Evolutionary conservation across 148 eudicot species (phyloP), one percentile per base, ranked within the genome.

Genomic region (Tetragonia tetragonoides): DNA sequence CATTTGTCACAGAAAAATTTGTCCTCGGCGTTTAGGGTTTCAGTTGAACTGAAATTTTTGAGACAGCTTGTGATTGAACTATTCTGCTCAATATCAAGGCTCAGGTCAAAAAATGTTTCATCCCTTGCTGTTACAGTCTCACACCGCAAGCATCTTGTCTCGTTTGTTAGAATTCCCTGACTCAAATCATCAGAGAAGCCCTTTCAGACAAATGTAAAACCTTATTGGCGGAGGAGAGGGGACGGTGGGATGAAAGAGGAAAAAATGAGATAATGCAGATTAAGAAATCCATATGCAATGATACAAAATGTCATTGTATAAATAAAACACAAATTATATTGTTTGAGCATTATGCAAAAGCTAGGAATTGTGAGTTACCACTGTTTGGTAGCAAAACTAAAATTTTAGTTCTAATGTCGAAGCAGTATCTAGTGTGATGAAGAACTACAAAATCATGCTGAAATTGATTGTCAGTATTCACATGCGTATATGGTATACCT

Each of bases 41-140:
- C 98, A 16, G 94, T 93, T 24, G 98, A 91, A 66, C 98, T 91
- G 56, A 93, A 93, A 78, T 93, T 92, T 86, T 88, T 90, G 28
- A 92, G 86, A 83, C 97, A 92, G 72, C 97, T 90, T 11, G 97
- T 90, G 70, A 92, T 87, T 34, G 97, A 92, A 86, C 91, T 90
- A 70, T 90, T 92, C 86, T 92, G 97, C 84, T 92, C 97, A 70
- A 92, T 92, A 81, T 92, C 97, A 83, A 92, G 89, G 89, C 97
- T 92, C 85, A 92, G 81, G 77, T 92, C 97, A 41, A 90, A 86
- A 76, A 92, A 92, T 37, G 91, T 92, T 78, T 92, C 97, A 72
- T 92, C 97, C 78, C 97, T 89, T 57, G 97, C 97, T 66, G 97
- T 90, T 23, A 92, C 93, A 5, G 97, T 92, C 88, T 92, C 97